A percentile compares a stretch with the other conserved stretches of the same genome.
phyloP scores from a whole-genome alignment of 306 rosid genomes.

The Sphenostylis stenocarpa region DNA sequence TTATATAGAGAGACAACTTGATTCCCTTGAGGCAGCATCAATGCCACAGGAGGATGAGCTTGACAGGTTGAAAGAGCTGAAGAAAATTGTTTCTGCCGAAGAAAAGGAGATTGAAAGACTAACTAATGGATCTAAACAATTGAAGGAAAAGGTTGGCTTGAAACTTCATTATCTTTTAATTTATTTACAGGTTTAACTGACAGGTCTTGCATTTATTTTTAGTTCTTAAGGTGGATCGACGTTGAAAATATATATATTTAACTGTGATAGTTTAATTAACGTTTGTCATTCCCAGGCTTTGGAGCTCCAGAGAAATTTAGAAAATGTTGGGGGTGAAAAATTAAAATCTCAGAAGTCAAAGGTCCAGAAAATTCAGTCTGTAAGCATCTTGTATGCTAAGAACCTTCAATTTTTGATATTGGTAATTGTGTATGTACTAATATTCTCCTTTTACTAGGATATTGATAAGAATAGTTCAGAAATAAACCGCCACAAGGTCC shows the following conservation, averaged over 20 bases:
- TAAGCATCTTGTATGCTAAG: conserved; percentile 47
- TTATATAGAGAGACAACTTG: conserved; percentile 83
- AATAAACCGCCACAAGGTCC: conserved; percentile 88
- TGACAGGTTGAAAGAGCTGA: conserved; percentile 64
- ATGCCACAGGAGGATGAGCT: conserved; percentile 73
- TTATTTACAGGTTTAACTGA: conserved; percentile 23
- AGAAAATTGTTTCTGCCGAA: conserved; percentile 60
- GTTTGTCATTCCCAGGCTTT: conserved; percentile 53
- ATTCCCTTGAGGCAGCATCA: conserved; percentile 80
- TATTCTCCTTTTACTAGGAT: conserved; percentile 56
- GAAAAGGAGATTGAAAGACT: conserved; percentile 71
- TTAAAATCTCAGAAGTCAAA: conserved; percentile 76
- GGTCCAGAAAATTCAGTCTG: conserved; percentile 85
- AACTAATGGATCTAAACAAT: conserved; percentile 67
- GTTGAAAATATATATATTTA: conserved; percentile 18
- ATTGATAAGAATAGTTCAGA: conserved; percentile 78
- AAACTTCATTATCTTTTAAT: conserved; percentile 14
- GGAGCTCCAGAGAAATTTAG: conserved; percentile 78
- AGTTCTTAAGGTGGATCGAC: conserved; percentile 9
- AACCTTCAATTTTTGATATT: conserved; percentile 24
- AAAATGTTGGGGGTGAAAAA: conserved; percentile 91
- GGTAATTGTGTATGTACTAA: conserved; percentile 35
- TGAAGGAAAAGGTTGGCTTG: conserved; percentile 76
- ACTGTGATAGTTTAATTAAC: conserved; percentile 12
- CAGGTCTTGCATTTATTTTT: conserved; percentile 22